These are phyloP conservation scores for Aquilaria sinensis DNA, from an alignment of 345 rosid species.

Conservation along the genomic window DNA sequence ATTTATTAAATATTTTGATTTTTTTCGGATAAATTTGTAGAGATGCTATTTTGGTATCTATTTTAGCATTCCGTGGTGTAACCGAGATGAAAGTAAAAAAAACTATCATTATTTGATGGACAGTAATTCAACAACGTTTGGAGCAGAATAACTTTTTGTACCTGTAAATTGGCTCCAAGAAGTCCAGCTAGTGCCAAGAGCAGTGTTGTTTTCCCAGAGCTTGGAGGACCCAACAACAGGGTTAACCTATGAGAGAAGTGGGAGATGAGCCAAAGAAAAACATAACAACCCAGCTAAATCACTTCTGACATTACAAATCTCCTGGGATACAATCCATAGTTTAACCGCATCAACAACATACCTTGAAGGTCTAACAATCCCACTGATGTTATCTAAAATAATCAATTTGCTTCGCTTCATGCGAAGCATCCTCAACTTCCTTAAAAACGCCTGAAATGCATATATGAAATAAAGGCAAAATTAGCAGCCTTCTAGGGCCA, in stretches of 20 bases:
- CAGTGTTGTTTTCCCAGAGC: slow-evolving; percentile 94
- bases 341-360: slow-evolving; percentile 13
- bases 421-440: slow-evolving; percentile 44
- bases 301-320: too few species aligned
- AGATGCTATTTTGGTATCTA: too few species aligned
- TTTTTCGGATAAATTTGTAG: too few species aligned
- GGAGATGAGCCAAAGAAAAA: background rate
- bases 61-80: too few species aligned
- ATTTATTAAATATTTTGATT: too few species aligned
- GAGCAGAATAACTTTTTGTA: slow-evolving; percentile 9
- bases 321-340: background rate
- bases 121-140: too few species aligned
- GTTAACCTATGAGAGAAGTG: slow-evolving; percentile 51
- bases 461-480: background rate
- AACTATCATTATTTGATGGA: too few species aligned
- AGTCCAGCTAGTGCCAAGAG: slow-evolving; percentile 96
- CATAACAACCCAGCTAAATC: background rate
- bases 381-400: slow-evolving; percentile 66
- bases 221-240: slow-evolving; percentile 92
- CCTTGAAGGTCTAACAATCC: slow-evolving; percentile 94
- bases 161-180: slow-evolving; percentile 67
- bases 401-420: slow-evolving; percentile 75
- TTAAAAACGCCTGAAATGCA: slow-evolving; percentile 52
- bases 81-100: too few species aligned
- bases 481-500: background rate